These are phyloP conservation scores for Amoebophrya sp. DNA, from an alignment of 169 alveolate genomes.

Conservation along the genomic window DNA sequence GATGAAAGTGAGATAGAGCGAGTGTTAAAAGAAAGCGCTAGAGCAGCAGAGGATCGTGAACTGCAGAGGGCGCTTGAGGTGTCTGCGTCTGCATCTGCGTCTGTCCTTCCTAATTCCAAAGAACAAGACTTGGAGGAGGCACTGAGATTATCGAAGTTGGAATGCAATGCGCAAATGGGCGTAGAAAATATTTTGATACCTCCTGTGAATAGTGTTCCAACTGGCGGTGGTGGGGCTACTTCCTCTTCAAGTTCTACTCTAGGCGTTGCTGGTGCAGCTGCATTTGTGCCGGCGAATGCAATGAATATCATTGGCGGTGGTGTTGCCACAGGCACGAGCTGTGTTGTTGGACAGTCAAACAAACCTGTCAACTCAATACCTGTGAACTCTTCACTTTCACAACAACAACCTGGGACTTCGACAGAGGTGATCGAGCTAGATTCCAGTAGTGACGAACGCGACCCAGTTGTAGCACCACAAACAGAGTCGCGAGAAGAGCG, in stretches of 20 bases:
- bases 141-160: not conserved
- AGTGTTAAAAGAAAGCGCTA: too few species aligned
- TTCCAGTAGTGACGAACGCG: not conserved
- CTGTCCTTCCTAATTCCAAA: not conserved
- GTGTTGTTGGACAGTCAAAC: not conserved
- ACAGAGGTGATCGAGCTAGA: not conserved
- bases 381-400: not conserved
- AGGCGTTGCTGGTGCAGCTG: not conserved
- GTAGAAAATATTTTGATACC: not conserved
- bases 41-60: not conserved
- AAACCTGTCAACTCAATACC: not conserved
- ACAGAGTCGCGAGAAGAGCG: not conserved
- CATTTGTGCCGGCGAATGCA: not conserved
- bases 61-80: not conserved
- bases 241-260: not conserved
- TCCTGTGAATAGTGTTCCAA: not conserved
- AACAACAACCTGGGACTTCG: not conserved
- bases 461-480: not conserved
- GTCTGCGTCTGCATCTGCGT: not conserved
- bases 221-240: not conserved
- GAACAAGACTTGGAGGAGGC: not conserved
- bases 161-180: not conserved
- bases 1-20: too few species aligned
- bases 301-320: not conserved
- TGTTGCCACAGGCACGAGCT: not conserved